Percentiles rank a stretch among this genome's conserved stretches.
Conservation (phyloP, 345 rosid species). For the Corchorus capsularis region DNA sequence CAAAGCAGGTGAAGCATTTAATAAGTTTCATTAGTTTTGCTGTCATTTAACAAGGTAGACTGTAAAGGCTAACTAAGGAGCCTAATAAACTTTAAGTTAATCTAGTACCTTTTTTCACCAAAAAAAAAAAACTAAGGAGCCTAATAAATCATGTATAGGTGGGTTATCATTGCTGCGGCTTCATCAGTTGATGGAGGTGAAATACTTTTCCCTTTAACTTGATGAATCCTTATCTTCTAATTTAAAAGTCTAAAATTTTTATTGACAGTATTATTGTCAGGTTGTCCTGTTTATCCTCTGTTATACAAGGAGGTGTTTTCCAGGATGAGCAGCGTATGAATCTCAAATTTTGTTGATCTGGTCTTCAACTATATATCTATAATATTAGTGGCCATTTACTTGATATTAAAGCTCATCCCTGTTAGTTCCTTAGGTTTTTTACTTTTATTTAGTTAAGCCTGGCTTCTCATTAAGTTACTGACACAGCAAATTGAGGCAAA, state of each 20-base stretch:
- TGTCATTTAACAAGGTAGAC: background rate
- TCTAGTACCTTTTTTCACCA: too few relatives aligned
- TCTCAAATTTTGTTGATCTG: background rate
- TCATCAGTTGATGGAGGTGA: background rate
- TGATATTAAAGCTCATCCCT: background rate
- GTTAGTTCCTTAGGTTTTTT: too few relatives aligned
- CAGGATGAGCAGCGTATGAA: background rate
- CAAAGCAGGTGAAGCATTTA: conserved; percentile 3
- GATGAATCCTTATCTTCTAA: background rate
- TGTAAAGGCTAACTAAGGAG: background rate
- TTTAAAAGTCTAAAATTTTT: background rate
- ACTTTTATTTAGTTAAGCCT: too few relatives aligned
- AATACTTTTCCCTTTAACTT: background rate
- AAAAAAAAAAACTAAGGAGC: background rate
- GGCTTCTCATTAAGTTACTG: too few relatives aligned
- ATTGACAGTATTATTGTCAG: background rate
- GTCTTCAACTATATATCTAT: background rate
- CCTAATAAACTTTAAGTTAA: too few relatives aligned
- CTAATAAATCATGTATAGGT: conserved; percentile 2
- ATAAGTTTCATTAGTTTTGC: background rate
- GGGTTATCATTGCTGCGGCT: background rate
- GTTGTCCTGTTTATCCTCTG: background rate
- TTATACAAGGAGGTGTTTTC: background rate
- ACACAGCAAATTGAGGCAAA: too few relatives aligned
- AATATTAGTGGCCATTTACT: background rate